These are phyloP conservation scores for Saccharomyces hybrid DNA, from an alignment of 1,139 yeast species.

Conservation along the genomic window DNA sequence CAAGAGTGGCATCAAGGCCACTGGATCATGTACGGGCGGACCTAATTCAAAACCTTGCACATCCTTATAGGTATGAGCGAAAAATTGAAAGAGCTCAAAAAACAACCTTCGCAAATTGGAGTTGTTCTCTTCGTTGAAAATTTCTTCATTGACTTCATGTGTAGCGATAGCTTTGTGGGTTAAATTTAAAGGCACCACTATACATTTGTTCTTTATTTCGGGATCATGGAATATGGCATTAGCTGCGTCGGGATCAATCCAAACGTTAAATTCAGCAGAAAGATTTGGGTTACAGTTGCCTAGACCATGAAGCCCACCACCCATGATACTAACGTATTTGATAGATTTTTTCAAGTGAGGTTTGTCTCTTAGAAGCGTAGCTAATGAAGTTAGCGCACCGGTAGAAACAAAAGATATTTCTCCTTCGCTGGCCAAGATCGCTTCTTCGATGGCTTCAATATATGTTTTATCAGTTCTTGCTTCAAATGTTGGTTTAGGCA, in stretches of 20 bases:
- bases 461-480: constrained; percentile 33
- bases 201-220: constrained; percentile 40
- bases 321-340: constrained; percentile 59
- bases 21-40: constrained; percentile 79
- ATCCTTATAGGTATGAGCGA: constrained; percentile 41
- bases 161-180: constrained; percentile 66
- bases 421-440: constrained; percentile 39
- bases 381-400: constrained; percentile 68
- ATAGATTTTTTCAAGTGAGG: constrained; percentile 47
- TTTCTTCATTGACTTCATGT: constrained; percentile 35
- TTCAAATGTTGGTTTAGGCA: constrained; percentile 41
- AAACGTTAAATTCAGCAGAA: constrained; percentile 71
- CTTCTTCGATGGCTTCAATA: constrained; percentile 50
- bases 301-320: constrained; percentile 52
- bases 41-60: constrained; percentile 46
- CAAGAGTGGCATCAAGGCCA: constrained; percentile 56
- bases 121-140: constrained; percentile 27
- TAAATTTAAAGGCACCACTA: constrained; percentile 59
- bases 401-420: constrained; percentile 55
- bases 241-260: constrained; percentile 74
- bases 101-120: constrained; percentile 46
- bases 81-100: constrained; percentile 51
- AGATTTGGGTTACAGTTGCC: constrained; percentile 42
- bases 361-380: constrained; percentile 42
- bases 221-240: constrained; percentile 44